Percentiles rank a stretch among this genome's conserved stretches.
Evolutionary conservation across 176 grass and related monocot species (phyloP).

Genomic region (Guadua angustifolia): DNA sequence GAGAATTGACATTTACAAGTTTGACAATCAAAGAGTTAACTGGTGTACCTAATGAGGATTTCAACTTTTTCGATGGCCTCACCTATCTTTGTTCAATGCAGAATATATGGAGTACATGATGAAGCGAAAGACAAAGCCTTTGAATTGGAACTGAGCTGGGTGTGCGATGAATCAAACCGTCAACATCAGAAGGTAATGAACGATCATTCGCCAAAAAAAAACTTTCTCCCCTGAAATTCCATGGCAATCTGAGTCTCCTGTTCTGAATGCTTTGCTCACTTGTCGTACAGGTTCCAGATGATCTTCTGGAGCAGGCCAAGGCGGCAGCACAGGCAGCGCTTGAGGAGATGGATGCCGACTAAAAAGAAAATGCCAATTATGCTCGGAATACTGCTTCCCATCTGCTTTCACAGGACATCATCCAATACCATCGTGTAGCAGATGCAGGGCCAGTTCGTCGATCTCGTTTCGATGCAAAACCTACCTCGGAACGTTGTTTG

Average conservation of each 20-base stretch:
- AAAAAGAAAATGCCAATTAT: background rate
- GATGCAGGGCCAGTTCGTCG: background rate
- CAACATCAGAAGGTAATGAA: constrained; percentile 66
- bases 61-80: background rate
- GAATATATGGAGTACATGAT: constrained; percentile 80
- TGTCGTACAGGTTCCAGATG: constrained; percentile 55
- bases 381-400: background rate
- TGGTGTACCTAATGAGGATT: background rate
- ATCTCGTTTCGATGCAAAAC: background rate
- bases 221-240: background rate
- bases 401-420: background rate
- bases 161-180: constrained; percentile 73
- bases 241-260: background rate
- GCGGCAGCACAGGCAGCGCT: constrained; percentile 65
- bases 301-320: constrained; percentile 67
- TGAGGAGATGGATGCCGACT: constrained; percentile 87
- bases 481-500: background rate
- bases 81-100: constrained; percentile 3
- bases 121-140: constrained; percentile 84
- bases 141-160: constrained; percentile 81
- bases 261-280: background rate
- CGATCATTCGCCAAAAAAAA: background rate
- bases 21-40: background rate
- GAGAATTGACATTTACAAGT: background rate
- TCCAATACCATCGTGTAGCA: background rate